phyloP scores from a whole-genome alignment of 371 early-diverging fungal genomes.

The Mucor irregularis region DNA sequence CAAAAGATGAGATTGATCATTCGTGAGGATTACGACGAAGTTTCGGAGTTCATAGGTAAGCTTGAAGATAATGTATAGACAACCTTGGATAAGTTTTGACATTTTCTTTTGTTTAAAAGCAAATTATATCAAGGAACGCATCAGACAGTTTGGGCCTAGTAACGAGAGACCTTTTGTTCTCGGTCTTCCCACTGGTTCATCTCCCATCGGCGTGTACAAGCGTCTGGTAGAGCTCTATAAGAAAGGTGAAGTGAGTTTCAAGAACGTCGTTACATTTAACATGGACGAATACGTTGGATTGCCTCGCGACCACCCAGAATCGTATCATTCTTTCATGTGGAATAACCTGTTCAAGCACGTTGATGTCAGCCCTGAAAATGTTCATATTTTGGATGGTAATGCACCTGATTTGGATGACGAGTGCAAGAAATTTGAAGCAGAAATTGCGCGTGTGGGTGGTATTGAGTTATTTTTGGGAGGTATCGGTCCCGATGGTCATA shows the following conservation, averaged over 20 bases:
- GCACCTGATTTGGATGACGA: conserved; percentile 77
- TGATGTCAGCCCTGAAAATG: conserved; percentile 76
- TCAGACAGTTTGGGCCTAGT: conserved; percentile 77
- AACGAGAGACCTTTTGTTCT: conserved; percentile 77
- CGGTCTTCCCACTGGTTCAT: conserved; percentile 83
- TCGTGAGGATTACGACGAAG: conserved; percentile 66
- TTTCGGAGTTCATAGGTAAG: conserved; percentile 62
- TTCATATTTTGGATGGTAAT: conserved; percentile 82
- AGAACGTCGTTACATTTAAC: conserved; percentile 65
- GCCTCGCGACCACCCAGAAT: conserved; percentile 76
- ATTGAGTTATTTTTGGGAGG: conserved; percentile 34
- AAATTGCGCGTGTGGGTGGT: conserved; percentile 71
- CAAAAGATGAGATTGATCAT: conserved; percentile 69
- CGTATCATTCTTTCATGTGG: conserved; percentile 89
- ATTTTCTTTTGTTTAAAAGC: conserved; percentile 9
- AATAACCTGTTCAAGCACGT: conserved; percentile 82
- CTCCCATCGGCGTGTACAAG: conserved; percentile 74
- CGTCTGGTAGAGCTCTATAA: conserved; percentile 48
- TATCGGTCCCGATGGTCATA: conserved; percentile 88
- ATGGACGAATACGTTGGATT: conserved; percentile 67
- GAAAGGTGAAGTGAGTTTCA: conserved; percentile 56
- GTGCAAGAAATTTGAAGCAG: conserved; percentile 76
- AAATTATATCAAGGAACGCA: conserved; percentile 48
- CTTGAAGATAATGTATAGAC: not conserved
- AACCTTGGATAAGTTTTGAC: not conserved